Base-by-base conservation (phyloP, 1,284 basidiomycete species). In the Singerocomus inundabilis region DNA sequence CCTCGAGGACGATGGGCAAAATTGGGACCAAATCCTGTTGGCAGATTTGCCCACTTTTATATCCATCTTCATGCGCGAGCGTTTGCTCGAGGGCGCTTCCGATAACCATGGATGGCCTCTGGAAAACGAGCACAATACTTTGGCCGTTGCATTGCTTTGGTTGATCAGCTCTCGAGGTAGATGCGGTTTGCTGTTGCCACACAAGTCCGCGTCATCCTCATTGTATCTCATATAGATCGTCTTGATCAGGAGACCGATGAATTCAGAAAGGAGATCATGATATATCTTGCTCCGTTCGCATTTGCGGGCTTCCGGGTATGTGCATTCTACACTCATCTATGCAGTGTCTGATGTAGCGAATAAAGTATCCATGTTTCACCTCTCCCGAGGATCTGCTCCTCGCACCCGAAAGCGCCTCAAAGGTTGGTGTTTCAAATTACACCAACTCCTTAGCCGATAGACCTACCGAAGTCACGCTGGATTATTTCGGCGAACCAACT, bases 1-100 rank as follows among this genome's bases (percentile, higher is more conserved):
- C 58, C 61, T 81, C 51, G 70, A 82, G 67, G 73, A 80, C 69
- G 62, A 84, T 48, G 77, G 75, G 33, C 76, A 74, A 59, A 87
- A 86, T 61, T 54, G 73, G 29, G 67, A 69, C 26, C 81, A 81
- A 54, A 69, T 86, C n/a, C 55, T 72, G 32, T 71, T 73, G 59
- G 76, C 74, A 4, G 68, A 68, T 34, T 59, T 80, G 6, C 67
- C 70, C 4, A 40, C 53, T 0, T 74, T 81, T 46, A 64, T 81
- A 16, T 59, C 68, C 29, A 51, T 37, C 1, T 79, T 71, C 49
- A 51, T 82, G 28, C 61, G 65, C 25, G 51, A 64, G 9, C 69
- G 70, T 26, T 58, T 81, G 12, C 66, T 73, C 29, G 66, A 69
- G 33, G 71, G 68, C 26, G 63, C 70, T 1, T 52, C 55, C 8